Percentiles rank a stretch among this genome's conserved stretches.
Evolutionary conservation across 2,329 filamentous ascomycete genomes (phyloP).

Genomic region (Raffaelea albimanens): DNA sequence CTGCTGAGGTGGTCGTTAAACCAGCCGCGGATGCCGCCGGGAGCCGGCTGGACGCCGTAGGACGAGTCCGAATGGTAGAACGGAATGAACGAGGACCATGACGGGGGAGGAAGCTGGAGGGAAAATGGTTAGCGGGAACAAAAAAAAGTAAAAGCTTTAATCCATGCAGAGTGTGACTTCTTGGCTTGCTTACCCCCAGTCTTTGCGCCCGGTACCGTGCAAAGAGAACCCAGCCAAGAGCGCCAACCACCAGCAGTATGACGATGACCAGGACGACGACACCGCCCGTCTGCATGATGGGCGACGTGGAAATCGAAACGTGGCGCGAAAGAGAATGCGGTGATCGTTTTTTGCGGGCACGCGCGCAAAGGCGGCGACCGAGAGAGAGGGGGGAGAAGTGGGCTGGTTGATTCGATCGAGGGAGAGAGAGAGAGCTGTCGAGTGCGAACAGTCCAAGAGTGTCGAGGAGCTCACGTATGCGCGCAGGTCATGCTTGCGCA

Average conservation of each 20-base stretch:
- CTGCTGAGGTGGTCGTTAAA: conserved; percentile 55
- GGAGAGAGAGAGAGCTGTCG: too few species aligned
- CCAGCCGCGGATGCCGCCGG: conserved; percentile 63
- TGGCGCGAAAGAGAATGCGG: neutral
- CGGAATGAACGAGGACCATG: conserved; percentile 59
- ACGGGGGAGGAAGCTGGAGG: conserved; percentile 57
- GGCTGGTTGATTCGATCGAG: neutral
- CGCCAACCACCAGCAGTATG: conserved; percentile 47
- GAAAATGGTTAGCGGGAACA: neutral
- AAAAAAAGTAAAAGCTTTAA: neutral
- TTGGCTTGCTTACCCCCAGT: conserved; percentile 50
- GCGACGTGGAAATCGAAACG: too few species aligned
- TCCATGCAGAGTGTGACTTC: neutral
- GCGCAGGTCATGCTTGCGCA: too few species aligned
- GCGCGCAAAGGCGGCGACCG: neutral
- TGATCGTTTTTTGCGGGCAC: too few species aligned
- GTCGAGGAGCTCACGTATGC: too few species aligned
- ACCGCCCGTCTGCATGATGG: conserved; percentile 48
- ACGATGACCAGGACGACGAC: conserved; percentile 66
- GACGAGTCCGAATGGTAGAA: conserved; percentile 44
- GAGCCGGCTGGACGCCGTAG: conserved; percentile 42
- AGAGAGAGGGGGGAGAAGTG: neutral
- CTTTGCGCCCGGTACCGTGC: conserved; percentile 63
- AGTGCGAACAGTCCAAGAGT: too few species aligned
- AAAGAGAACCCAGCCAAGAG: conserved; percentile 59